These are phyloP conservation scores for Sindora glabra DNA, from an alignment of 306 rosid species.

Conservation along the genomic window DNA sequence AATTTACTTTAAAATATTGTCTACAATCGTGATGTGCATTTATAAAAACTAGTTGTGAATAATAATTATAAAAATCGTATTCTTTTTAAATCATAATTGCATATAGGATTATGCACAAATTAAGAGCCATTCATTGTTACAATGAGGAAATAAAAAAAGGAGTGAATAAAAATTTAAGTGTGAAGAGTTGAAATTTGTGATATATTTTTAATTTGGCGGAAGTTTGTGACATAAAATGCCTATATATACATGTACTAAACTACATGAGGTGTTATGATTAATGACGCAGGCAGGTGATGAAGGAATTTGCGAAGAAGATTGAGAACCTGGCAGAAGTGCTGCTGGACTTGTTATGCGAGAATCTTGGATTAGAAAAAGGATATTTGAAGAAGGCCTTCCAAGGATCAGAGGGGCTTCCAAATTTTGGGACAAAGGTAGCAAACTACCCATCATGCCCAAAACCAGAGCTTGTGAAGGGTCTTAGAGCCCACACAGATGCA, in stretches of 20 bases:
- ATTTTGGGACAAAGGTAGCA: conserved; percentile 86
- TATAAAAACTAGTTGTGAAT: background rate
- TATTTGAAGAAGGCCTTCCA: conserved; percentile 66
- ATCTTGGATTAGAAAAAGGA: conserved; percentile 75
- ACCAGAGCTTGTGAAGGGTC: conserved; percentile 83
- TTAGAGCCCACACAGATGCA: conserved; percentile 89
- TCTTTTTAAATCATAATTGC: background rate
- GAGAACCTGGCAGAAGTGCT: conserved; percentile 70
- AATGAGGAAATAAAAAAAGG: too few species aligned
- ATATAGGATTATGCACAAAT: background rate
- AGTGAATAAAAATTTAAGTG: too few species aligned
- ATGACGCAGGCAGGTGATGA: conserved; percentile 54
- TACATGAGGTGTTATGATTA: background rate
- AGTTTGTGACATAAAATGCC: too few species aligned
- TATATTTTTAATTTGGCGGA: too few species aligned
- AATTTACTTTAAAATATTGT: background rate
- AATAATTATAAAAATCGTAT: background rate
- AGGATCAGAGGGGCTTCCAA: conserved; percentile 81
- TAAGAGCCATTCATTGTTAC: too few species aligned
- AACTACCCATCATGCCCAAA: conserved; percentile 87
- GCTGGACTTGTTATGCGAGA: conserved; percentile 76
- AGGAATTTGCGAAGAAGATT: conserved; percentile 59
- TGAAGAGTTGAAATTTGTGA: too few species aligned
- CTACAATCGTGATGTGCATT: background rate
- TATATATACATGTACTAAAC: conserved; percentile 1